Conservation (phyloP, 805 yeast species). For the Candida quercuum region DNA sequence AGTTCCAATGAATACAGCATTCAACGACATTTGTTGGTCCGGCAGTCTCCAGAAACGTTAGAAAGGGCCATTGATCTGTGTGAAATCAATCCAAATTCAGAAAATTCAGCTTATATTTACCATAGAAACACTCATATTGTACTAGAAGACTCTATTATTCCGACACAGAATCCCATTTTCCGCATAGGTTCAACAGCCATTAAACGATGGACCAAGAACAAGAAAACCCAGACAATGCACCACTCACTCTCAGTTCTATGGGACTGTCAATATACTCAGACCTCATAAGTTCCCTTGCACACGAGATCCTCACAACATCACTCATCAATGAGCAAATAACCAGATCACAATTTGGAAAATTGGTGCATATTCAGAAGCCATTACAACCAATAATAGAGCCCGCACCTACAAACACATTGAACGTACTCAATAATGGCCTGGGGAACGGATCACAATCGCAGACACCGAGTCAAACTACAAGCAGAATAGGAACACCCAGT, state of each 20-base stretch:
- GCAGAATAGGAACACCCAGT: slow-evolving; percentile 15
- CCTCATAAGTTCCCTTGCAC: slow-evolving; percentile 5
- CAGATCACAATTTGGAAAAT: slow-evolving; percentile 8
- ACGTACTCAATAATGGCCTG: neutral
- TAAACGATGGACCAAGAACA: neutral
- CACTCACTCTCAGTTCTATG: neutral
- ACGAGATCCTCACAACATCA: slow-evolving; percentile 11
- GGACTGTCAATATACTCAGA: slow-evolving; percentile 1
- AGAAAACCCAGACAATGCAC: neutral
- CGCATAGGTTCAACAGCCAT: too few species aligned
- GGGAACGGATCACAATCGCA: neutral
- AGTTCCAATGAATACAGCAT: too few species aligned
- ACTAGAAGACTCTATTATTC: too few species aligned
- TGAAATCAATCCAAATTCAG: too few species aligned
- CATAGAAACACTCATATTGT: too few species aligned
- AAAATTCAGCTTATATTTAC: too few species aligned
- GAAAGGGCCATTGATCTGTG: too few species aligned
- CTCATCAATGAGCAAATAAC: slow-evolving; percentile 8
- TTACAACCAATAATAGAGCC: slow-evolving; percentile 4
- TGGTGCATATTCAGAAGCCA: neutral
- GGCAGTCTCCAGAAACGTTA: too few species aligned
- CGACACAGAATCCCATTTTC: too few species aligned
- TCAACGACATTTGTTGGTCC: too few species aligned
- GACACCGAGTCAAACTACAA: slow-evolving; percentile 7
- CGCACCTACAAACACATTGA: slow-evolving; percentile 2